These are phyloP conservation scores for Pythium guiyangense DNA, from an alignment of 352 stramenopile genomes.

Conservation along the genomic window DNA sequence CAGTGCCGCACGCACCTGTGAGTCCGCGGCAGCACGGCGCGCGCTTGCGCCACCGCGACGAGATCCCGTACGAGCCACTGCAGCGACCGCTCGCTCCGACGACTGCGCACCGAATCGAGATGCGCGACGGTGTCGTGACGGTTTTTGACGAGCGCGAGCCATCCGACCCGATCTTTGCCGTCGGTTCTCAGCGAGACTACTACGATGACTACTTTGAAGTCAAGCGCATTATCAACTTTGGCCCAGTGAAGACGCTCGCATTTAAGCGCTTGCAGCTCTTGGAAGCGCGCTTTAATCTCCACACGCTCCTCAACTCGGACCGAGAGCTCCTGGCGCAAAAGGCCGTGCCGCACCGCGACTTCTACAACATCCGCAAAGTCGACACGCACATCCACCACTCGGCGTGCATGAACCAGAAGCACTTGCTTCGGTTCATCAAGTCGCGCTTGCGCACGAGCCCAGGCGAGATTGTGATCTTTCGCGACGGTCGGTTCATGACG, in stretches of 20 bases:
- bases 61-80: constrained; percentile 72
- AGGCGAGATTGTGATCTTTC: constrained; percentile 93
- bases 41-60: constrained; percentile 60
- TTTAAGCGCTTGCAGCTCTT: constrained; percentile 89
- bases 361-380: constrained; percentile 98
- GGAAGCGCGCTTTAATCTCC: constrained; percentile 94
- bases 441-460: constrained; percentile 75
- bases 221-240: constrained; percentile 85
- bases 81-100: constrained; percentile 30
- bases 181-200: constrained; percentile 52
- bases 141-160: constrained; percentile 32
- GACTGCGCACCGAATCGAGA: constrained; percentile 43
- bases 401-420: constrained; percentile 96
- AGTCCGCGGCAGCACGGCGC: constrained; percentile 32
- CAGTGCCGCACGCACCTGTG: constrained; percentile 15
- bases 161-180: constrained; percentile 27
- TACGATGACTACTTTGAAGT: constrained; percentile 77
- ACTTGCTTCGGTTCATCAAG: constrained; percentile 92
- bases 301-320: constrained; percentile 95
- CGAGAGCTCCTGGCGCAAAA: constrained; percentile 94
- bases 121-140: constrained; percentile 55
- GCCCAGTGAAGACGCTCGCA: constrained; percentile 81
- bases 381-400: constrained; percentile 99
- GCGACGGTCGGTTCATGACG: constrained; percentile 95
- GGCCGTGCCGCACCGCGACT: constrained; percentile 96